A percentile compares a stretch with the other conserved stretches of the same genome.
Evolutionary conservation across 2,329 filamentous ascomycete genomes (phyloP).

Genomic region (Exophiala phaeomuriformis): DNA sequence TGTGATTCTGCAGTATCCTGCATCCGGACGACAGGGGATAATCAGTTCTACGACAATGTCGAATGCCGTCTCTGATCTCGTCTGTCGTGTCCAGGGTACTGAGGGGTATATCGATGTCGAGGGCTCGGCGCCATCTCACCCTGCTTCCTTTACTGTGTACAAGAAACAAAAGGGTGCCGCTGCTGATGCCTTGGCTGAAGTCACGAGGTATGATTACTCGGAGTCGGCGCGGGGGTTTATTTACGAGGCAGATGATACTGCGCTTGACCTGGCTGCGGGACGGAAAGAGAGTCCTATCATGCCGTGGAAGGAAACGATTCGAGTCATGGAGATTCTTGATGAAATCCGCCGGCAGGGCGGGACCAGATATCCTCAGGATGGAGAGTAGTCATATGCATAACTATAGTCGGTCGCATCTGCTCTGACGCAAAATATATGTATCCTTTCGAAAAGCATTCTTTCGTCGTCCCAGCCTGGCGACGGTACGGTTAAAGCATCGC

Average conservation of each 20-base stretch:
- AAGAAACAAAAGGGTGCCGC: conserved; percentile 3
- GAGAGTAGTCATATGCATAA: neutral
- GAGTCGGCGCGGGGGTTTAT: conserved; percentile 32
- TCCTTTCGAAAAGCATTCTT: no score
- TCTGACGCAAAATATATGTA: no score
- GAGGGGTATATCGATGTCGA: conserved; percentile 22
- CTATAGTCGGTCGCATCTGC: neutral
- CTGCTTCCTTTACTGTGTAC: conserved; percentile 18
- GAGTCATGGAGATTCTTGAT: conserved; percentile 45
- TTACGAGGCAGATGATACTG: conserved; percentile 29
- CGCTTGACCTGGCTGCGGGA: conserved; percentile 30
- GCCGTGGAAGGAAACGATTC: conserved; percentile 43
- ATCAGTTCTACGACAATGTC: conserved; percentile 35
- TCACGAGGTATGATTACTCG: conserved; percentile 13
- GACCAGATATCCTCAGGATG: conserved; percentile 25
- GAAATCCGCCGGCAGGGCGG: conserved; percentile 37
- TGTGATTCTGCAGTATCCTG: conserved; percentile 37
- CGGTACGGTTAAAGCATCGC: no score
- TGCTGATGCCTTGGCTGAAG: conserved; percentile 1
- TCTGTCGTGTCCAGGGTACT: conserved; percentile 23
- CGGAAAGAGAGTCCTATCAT: conserved; percentile 38
- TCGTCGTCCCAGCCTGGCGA: no score
- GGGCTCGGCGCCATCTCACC: conserved; percentile 12
- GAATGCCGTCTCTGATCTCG: conserved; percentile 1
- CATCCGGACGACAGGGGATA: conserved; percentile 38